These are phyloP conservation scores for Trametes cingulata DNA, from an alignment of 768 basidiomycete genomes.

Conservation along the genomic window DNA sequence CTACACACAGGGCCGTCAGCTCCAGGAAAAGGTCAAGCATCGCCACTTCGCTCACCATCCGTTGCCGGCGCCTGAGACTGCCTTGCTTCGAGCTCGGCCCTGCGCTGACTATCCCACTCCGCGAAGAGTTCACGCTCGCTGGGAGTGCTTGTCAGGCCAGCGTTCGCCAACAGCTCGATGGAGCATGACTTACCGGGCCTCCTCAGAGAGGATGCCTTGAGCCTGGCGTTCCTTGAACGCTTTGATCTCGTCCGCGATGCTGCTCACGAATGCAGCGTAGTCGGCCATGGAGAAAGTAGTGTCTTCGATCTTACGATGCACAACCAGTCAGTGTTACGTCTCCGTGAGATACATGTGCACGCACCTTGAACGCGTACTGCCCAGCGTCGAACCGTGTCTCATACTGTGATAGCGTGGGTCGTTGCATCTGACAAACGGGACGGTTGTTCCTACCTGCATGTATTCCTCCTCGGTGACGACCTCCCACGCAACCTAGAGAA, in stretches of 20 bases:
- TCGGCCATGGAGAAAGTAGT: slow-evolving; percentile 53
- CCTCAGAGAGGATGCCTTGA: slow-evolving; percentile 39
- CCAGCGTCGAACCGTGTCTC: slow-evolving; percentile 55
- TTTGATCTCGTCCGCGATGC: slow-evolving; percentile 43
- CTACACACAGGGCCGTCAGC: neutral
- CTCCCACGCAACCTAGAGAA: slow-evolving; percentile 50
- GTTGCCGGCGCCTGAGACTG: neutral
- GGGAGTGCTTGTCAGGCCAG: neutral
- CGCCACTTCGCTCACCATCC: neutral
- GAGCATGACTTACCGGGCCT: slow-evolving; percentile 36
- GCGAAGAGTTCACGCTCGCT: slow-evolving; percentile 17
- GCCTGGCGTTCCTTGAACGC: slow-evolving; percentile 45
- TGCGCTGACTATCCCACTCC: slow-evolving; percentile 15
- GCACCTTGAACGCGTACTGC: slow-evolving; percentile 51
- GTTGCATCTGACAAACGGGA: neutral
- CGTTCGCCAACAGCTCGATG: neutral
- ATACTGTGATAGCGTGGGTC: slow-evolving; percentile 35
- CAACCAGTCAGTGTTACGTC: neutral
- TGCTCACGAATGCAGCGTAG: slow-evolving; percentile 44
- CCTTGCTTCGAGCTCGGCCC: slow-evolving; percentile 5
- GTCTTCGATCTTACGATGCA: slow-evolving; percentile 44
- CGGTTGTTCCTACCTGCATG: slow-evolving; percentile 39
- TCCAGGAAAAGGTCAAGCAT: neutral
- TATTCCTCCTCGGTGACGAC: slow-evolving; percentile 50
- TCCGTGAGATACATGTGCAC: neutral